Base-by-base conservation (phyloP, 2,329 filamentous ascomycete genomes). In the Cercospora sp. region DNA sequence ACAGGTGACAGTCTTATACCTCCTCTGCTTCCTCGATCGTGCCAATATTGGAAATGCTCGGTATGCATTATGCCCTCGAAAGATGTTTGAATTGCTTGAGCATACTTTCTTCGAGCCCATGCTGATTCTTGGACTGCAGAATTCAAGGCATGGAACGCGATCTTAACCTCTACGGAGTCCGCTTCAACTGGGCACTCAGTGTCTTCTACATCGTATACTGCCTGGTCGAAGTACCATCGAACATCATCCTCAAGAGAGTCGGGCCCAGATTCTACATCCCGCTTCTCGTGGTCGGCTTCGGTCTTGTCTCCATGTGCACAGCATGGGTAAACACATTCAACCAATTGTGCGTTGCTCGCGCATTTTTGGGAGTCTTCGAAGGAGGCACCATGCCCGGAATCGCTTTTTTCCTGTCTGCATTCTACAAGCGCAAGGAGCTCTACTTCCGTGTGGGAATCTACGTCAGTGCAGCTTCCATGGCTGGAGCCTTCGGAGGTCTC, bases 281-380 rank as follows among this genome's bases (percentile, higher is more conserved):
- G 12, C 43, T 10, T 85, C 86, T 88, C 8, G 84, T 88, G 8
- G 79, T 83, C 60, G 83, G 83, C 5, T 89, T 88, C 68, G 87
- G 87, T 0, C 72, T 86, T 7, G 81, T 88, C 13, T 86, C 84
- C 3, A 74, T 88, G 13, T 72, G 71, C 62, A 69, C 67, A 7
- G 70, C 69, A 13, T 73, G 73, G 60, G 69, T 71, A 7, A 65
- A 68, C 21, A 64, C n/a, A 16, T 71, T 69, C 61, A 43, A 57
- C 3, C 65, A 70, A 12, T 51, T 72, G 3, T 69, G 63, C 37
- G 72, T 69, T 12, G 70, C 69, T 0, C 76, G 81, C 3, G 81
- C 79, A 71, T 92, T 91, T 75, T 82, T 93, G 0, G 91, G 91
- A 26, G 81, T 93, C 34, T 85, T 86, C n/a, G 92, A 94, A 78